Percentiles rank a stretch among this genome's conserved stretches.
Evolutionary conservation across 352 stramenopile genomes (phyloP).

Genomic region (Phytopythium boreale): DNA sequence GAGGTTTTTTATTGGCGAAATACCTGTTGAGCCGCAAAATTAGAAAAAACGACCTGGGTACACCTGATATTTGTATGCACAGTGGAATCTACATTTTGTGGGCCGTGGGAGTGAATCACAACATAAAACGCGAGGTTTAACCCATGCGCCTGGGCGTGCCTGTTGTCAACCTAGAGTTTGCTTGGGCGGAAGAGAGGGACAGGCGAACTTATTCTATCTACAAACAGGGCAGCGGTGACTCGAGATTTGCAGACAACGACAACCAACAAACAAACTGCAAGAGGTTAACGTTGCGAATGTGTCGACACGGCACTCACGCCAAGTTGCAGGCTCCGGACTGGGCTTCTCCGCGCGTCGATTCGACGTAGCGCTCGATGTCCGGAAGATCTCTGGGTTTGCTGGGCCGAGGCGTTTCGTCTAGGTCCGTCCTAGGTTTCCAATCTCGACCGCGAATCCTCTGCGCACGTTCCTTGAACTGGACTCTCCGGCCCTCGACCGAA

Average conservation of each 20-base stretch:
- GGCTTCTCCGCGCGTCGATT: background rate
- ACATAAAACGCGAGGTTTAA: background rate
- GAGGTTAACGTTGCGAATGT: background rate
- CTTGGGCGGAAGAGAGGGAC: too few species aligned
- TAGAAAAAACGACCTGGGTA: background rate
- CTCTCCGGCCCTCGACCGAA: background rate
- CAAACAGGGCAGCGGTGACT: too few species aligned
- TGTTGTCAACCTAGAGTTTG: too few species aligned
- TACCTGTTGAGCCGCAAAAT: background rate
- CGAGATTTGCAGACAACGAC: too few species aligned
- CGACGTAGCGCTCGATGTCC: background rate
- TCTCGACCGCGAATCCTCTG: background rate
- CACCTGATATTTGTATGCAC: background rate
- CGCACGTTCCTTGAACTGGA: conserved; percentile 4
- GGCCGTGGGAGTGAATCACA: background rate
- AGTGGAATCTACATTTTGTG: background rate
- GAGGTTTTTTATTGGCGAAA: conserved; percentile 1
- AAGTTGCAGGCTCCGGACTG: background rate
- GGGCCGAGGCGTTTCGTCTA: background rate
- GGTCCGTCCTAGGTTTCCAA: background rate
- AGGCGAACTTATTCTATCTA: too few species aligned
- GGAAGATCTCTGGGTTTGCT: background rate
- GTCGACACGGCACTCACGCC: background rate
- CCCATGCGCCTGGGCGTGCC: background rate
- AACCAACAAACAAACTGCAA: too few species aligned